Evolutionary conservation across 164 flowering plant species (phyloP), one percentile per base, ranked within the genome.

Genomic region (Hamamelis virginiana): DNA sequence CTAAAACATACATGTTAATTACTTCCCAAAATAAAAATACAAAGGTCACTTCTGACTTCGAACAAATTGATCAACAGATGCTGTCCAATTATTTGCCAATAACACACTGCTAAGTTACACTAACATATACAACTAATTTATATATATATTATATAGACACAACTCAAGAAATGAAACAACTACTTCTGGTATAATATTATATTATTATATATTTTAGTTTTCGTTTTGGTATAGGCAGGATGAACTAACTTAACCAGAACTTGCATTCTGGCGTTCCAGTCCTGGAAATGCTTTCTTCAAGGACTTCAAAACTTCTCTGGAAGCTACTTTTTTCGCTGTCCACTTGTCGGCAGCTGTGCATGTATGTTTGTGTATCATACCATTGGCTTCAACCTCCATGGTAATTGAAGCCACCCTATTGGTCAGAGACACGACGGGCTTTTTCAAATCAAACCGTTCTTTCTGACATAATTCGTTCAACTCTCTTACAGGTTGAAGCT

Each of bases 401-500:
- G 86, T 82, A 19, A 76, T n/a, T 8, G 70, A 63, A 60, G 77
- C 59, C n/a, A 59, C 18, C 8, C 83, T 86, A 61, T 77, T 62
- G 0, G 57, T 46, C 12, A 13, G 22, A 0, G 73, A 57, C 23
- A 22, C 9, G 1, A 27, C 13, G 9, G 60, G 12, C 27, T 61
- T 65, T 50, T 55, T 75, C 66, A 58, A 14, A 8, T 21, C 65
- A 62, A 75, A 87, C 15, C 72, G 57, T 9, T 73, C 43, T 64
- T 72, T 82, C 33, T 71, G 78, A 46, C 93, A 87, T 0, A 87
- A 33, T 18, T 84, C 84, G 4, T 38, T 27, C 56, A 91, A 70
- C 71, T 91, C 97, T 59, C 81, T 85, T 1, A 72, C 82, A 16
- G 97, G 97, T 47, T 89, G 84, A 52, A 72, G 58, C 71, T 61